These are phyloP conservation scores for Cercophora samala DNA, from an alignment of 495 filamentous ascomycete species.

Conservation along the genomic window DNA sequence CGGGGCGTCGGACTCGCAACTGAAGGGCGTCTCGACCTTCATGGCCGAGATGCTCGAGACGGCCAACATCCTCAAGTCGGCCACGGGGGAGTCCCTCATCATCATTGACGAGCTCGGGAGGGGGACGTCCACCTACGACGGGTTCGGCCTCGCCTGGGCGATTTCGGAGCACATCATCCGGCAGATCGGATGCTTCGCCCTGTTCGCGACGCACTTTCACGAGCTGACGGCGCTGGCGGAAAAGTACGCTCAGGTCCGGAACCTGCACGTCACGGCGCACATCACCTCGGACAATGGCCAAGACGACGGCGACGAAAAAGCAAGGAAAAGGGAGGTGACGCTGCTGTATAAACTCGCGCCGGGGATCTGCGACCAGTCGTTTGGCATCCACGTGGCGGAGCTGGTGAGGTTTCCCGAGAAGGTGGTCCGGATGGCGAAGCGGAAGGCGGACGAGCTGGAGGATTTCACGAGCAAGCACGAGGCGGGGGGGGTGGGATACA, in stretches of 20 bases:
- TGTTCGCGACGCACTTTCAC: conserved; percentile 98
- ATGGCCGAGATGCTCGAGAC: conserved; percentile 99
- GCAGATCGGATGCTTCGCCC: conserved; percentile 86
- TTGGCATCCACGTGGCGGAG: conserved; percentile 98
- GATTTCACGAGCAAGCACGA: conserved; percentile 83
- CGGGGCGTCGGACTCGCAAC: conserved; percentile 89
- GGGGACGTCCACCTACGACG: conserved; percentile 97
- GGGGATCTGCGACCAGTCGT: conserved; percentile 93
- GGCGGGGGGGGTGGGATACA: conserved; percentile 52
- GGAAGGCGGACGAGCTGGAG: conserved; percentile 96
- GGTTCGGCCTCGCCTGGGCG: conserved; percentile 96
- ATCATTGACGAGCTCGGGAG: conserved; percentile 99
- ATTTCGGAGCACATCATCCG: conserved; percentile 97
- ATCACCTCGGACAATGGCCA: conserved; percentile 55
- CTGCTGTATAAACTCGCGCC: conserved; percentile 94
- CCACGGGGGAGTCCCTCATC: conserved; percentile 88
- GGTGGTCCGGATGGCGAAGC: conserved; percentile 96
- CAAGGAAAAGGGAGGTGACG: conserved; percentile 78
- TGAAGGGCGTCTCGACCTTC: conserved; percentile 98
- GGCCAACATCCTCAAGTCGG: conserved; percentile 95
- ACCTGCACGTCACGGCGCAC: conserved; percentile 93
- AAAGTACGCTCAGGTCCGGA: conserved; percentile 79
- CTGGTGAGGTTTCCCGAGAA: conserved; percentile 97
- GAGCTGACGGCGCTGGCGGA: conserved; percentile 90
- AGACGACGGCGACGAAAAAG: conserved; percentile 22